These are phyloP conservation scores for Xylariaceae sp. DNA, from an alignment of 2,329 filamentous ascomycete species.

Conservation along the genomic window DNA sequence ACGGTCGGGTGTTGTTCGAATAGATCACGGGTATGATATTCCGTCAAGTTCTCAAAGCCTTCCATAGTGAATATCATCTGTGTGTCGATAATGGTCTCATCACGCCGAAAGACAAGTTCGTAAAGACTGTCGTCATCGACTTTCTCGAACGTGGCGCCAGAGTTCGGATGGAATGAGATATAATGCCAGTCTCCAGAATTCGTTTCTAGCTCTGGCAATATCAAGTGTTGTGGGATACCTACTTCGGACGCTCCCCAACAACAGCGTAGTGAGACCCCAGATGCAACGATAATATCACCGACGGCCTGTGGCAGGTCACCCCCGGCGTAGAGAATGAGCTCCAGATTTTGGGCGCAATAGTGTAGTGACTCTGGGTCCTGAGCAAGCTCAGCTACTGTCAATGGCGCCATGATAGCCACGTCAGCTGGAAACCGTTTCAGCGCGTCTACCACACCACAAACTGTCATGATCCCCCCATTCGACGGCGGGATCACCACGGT, in stretches of 20 bases:
- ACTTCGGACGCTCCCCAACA: constrained; percentile 33
- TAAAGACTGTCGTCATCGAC: constrained; percentile 14
- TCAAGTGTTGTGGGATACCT: constrained; percentile 19
- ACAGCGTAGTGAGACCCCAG: constrained; percentile 30
- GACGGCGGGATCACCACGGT: constrained; percentile 20
- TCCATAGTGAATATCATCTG: constrained; percentile 14
- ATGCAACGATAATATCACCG: constrained; percentile 30
- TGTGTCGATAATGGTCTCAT: constrained; percentile 11
- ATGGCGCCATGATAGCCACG: constrained; percentile 30
- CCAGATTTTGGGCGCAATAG: constrained; percentile 27
- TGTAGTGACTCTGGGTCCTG: constrained; percentile 25
- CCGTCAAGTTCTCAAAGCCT: constrained; percentile 15
- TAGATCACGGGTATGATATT: constrained; percentile 25
- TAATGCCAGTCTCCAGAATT: constrained; percentile 30
- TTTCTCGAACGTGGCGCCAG: constrained; percentile 25
- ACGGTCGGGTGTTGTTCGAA: constrained; percentile 23
- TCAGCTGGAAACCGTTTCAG: constrained; percentile 27
- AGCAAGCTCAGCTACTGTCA: constrained; percentile 32
- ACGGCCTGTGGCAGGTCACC: constrained; percentile 33
- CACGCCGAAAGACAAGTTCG: constrained; percentile 23
- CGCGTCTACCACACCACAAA: constrained; percentile 24
- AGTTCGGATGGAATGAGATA: constrained; percentile 28
- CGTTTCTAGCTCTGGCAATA: constrained; percentile 12
- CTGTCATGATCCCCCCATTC: constrained; percentile 20
- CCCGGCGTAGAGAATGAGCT: constrained; percentile 33